Percentiles rank a stretch among this genome's conserved stretches.
Conservation (phyloP, 2,329 filamentous ascomycete genomes). For the Pseudogymnoascus pannorum region DNA sequence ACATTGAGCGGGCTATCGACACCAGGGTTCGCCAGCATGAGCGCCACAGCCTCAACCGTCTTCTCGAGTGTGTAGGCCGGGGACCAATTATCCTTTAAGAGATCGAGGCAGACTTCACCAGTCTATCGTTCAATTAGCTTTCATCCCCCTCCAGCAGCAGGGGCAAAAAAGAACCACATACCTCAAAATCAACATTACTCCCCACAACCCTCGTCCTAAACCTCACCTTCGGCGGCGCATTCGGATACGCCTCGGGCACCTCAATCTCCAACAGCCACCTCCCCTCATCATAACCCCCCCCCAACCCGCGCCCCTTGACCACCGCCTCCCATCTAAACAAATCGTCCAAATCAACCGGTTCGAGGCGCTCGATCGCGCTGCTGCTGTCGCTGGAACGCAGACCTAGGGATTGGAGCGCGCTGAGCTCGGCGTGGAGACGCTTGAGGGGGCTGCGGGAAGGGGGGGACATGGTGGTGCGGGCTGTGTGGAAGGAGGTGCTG, state of each 20-base stretch:
- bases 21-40: constrained; percentile 61
- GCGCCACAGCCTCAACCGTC: constrained; percentile 64
- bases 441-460: constrained; percentile 42
- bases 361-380: constrained; percentile 50
- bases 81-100: constrained; percentile 74
- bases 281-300: constrained; percentile 42
- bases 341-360: constrained; percentile 46
- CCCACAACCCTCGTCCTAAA: constrained; percentile 85
- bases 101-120: constrained; percentile 90
- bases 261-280: constrained; percentile 75
- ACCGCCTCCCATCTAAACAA: constrained; percentile 53
- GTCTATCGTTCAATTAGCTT: constrained; percentile 38
- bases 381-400: constrained; percentile 23
- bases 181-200: constrained; percentile 63
- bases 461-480: constrained; percentile 13
- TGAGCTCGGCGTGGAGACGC: constrained; percentile 52
- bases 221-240: constrained; percentile 64
- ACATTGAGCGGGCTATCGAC: constrained; percentile 72
- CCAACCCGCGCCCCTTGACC: constrained; percentile 40
- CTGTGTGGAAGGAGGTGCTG: constrained; percentile 8
- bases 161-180: constrained; percentile 14
- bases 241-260: constrained; percentile 73
- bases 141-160: neutral
- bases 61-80: constrained; percentile 76
- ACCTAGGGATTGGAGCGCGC: constrained; percentile 30